Base-by-base conservation (phyloP, 129 eudicot species). In the Flaveria robusta region DNA sequence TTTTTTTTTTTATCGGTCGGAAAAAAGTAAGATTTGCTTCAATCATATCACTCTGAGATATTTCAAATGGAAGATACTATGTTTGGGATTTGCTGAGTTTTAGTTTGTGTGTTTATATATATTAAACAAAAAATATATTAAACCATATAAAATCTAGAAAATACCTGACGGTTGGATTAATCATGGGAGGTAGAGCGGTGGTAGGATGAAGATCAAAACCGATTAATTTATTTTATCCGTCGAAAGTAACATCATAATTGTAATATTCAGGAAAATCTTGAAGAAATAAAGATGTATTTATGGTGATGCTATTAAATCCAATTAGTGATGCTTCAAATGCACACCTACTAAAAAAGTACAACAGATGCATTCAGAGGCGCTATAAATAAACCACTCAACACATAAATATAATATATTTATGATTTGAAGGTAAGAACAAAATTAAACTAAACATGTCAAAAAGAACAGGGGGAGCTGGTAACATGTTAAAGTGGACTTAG, bases 271-370 rank as follows among this genome's bases (percentile, higher is more conserved):
- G 59, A 14, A 34, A 47, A 69, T 47, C 60, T 69, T 12, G 23
- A 70, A 16, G 6, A 41, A 34, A 22, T 69, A 70, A 13, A 50
- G 66, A 34, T 13, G 60, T 7, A 72, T 72, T 54, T 54, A 54
- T 37, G 54, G 66, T 31, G 76, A 72, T 54, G 66, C 18, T 52
- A 52, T 34, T 34, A 52, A 72, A 12, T 72, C 76, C 9, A 71
- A 8, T 74, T 62, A 74, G 60, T 74, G 59, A 46, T 41, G 59
- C 78, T 60, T 74, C 70, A 74, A 74, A 59, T 74, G 78, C 78
- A 74, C 34, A 74, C 78, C 78, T 74, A 74, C 78, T 60, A 59
- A 59, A 59, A 43, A 74, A 26, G 78, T 74, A 74, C 78, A 1
- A 60, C 46, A 42, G 31, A 59, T 60, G 70, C 60, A 43, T 43